Evolutionary conservation across 73 alveolate species (phyloP), one percentile per base, ranked within the genome.

Genomic region (Tetrahymena malaccensis): DNA sequence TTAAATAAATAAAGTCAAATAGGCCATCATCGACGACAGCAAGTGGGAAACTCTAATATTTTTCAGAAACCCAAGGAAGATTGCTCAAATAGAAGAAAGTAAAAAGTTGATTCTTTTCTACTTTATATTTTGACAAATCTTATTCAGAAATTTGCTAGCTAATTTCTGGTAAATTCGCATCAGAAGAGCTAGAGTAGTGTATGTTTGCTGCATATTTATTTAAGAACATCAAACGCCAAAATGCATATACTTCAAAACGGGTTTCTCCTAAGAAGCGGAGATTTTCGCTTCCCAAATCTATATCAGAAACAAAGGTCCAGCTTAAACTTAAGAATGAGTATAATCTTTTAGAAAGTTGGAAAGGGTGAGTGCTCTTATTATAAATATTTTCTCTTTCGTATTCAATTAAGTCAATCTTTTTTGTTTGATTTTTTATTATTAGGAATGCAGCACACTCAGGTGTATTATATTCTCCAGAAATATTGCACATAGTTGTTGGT

Each of bases 241-340:
- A 85, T 89, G 95, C 97, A 95, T 95, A 95, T 0, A 95, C 89
- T 85, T 95, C 97, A 95, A 95, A 95, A 55, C 97, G 58, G 1
- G 95, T 85, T 50, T 94, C 97, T 33, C 97, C 97, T 43, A 95
- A 85, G 56, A 95, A 95, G 25, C 97, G 70, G 3, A 95, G 94
- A 19, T 35, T 43, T 35, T 95, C 97, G 21, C 95, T 85, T 34
- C 95, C 95, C 55, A 95, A 89, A 43, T 95, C 97, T 31, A 95
- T 85, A 27, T 95, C 97, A 89, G 95, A 85, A n/a, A 95, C 94
- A 55, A 95, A 95, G 4, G 97, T 94, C 84, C 94, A 95, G 10
- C 95, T 94, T 17, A 95, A 34, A 9, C 95, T 70, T 34, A 95
- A 43, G 94, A 95, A 95, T 5, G 94, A 50, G 37, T 56, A 94